Evolutionary conservation across 2,329 filamentous ascomycete species (phyloP).

Genomic region (Aspergillus quadricinctus): DNA sequence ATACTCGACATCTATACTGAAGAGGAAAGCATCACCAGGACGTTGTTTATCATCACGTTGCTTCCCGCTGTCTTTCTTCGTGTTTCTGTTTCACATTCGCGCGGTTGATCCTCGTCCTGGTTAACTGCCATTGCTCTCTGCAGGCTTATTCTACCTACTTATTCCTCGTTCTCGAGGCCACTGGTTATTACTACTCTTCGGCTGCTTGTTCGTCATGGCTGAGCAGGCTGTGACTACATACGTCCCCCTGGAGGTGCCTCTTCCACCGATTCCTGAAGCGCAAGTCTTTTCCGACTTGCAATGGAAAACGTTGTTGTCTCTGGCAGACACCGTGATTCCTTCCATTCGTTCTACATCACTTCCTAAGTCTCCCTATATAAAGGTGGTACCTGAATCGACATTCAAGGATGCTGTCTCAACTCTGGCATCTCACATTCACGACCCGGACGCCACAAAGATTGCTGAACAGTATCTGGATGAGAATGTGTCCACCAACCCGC

Average conservation of each 20-base stretch:
- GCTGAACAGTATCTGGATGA: constrained; percentile 47
- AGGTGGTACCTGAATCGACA: constrained; percentile 38
- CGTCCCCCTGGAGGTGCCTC: constrained; percentile 38
- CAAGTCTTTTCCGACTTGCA: constrained; percentile 52
- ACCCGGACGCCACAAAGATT: constrained; percentile 31
- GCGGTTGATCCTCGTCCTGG: constrained; percentile 15
- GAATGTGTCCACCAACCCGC: constrained; percentile 44
- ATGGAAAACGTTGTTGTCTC: constrained; percentile 56
- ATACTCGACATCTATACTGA: too few relatives aligned
- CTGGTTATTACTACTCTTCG: not conserved
- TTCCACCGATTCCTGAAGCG: constrained; percentile 45
- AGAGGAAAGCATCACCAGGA: not conserved
- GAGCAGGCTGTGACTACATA: constrained; percentile 17
- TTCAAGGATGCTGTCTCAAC: constrained; percentile 36
- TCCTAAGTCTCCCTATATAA: constrained; percentile 30
- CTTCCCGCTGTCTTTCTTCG: not conserved
- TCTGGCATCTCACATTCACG: constrained; percentile 24
- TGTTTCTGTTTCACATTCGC: not conserved
- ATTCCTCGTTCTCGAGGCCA: not conserved
- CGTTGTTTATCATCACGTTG: not conserved
- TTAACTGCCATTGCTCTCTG: constrained; percentile 46
- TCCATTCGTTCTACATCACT: constrained; percentile 42
- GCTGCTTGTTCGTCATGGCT: constrained; percentile 13
- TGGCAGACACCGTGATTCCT: constrained; percentile 56
- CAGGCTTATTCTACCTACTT: not conserved